Conservation (phyloP, 352 stramenopile species). For the Globisporangium spinosum region DNA sequence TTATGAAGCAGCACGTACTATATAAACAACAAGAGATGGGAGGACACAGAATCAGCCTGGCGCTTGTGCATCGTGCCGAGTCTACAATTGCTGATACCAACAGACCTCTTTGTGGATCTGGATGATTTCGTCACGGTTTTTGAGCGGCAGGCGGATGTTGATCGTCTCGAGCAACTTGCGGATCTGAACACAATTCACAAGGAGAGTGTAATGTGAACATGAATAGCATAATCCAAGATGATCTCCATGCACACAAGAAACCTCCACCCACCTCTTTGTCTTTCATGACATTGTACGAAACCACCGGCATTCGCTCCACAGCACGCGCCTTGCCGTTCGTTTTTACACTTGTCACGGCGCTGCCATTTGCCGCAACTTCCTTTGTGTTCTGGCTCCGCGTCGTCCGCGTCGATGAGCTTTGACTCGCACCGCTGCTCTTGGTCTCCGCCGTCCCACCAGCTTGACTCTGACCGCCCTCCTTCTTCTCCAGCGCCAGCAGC, state of each 20-base stretch:
- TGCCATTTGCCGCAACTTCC: not conserved
- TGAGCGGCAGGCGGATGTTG: constrained; percentile 51
- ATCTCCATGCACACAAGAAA: not conserved
- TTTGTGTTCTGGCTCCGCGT: constrained; percentile 5
- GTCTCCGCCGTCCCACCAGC: not conserved
- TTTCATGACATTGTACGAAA: constrained; percentile 86
- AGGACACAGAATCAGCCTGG: not conserved
- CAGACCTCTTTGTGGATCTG: constrained; percentile 85
- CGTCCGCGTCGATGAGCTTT: not conserved
- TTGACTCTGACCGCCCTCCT: not conserved
- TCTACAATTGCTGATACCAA: not conserved
- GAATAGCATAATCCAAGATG: not conserved
- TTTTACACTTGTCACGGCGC: not conserved
- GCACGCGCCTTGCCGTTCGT: constrained; percentile 11
- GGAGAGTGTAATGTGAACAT: not conserved
- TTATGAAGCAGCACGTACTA: constrained; percentile 81
- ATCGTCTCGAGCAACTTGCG: constrained; percentile 71
- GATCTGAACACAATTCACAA: constrained; percentile 23
- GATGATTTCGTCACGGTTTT: constrained; percentile 83
- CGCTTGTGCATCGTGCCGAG: not conserved
- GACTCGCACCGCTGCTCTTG: not conserved
- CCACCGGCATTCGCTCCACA: constrained; percentile 58
- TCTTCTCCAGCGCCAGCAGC: constrained; percentile 34
- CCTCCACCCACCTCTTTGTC: constrained; percentile 57
- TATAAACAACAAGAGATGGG: not conserved